phyloP scores from a whole-genome alignment of 768 basidiomycete species.

The Roridomyces roridus region DNA sequence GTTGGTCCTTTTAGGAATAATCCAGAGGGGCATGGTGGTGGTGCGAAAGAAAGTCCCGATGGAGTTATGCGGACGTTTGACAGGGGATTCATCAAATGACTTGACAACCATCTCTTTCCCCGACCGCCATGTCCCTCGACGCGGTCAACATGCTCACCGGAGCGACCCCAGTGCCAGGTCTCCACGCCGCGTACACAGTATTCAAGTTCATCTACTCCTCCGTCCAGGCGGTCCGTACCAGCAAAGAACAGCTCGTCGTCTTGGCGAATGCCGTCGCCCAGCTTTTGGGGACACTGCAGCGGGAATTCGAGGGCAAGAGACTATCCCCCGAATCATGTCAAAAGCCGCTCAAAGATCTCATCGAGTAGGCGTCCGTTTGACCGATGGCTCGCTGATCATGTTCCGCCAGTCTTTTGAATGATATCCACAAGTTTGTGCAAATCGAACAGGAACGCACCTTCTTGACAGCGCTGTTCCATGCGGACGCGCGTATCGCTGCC shows the following conservation, averaged over 20 bases:
- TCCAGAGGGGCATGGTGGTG: no score
- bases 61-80: no score
- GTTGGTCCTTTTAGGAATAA: no score
- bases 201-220: constrained; percentile 2
- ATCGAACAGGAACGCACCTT: neutral
- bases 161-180: constrained; percentile 5
- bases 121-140: no score
- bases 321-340: neutral
- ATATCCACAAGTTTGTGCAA: neutral
- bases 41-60: no score
- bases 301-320: neutral
- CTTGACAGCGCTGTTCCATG: neutral
- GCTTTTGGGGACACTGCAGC: constrained; percentile 7
- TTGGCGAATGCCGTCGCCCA: neutral
- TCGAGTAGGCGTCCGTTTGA: neutral
- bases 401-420: neutral
- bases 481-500: neutral
- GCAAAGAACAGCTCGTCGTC: neutral
- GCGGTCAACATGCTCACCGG: no score
- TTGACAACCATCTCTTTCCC: no score
- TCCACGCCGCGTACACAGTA: constrained; percentile 1
- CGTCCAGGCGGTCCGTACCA: neutral
- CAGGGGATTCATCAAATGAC: no score
- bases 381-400: neutral
- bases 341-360: constrained; percentile 1